Evolutionary conservation across 768 basidiomycete genomes (phyloP), one percentile per base, ranked within the genome.

Genomic region (Astraeus odoratus): DNA sequence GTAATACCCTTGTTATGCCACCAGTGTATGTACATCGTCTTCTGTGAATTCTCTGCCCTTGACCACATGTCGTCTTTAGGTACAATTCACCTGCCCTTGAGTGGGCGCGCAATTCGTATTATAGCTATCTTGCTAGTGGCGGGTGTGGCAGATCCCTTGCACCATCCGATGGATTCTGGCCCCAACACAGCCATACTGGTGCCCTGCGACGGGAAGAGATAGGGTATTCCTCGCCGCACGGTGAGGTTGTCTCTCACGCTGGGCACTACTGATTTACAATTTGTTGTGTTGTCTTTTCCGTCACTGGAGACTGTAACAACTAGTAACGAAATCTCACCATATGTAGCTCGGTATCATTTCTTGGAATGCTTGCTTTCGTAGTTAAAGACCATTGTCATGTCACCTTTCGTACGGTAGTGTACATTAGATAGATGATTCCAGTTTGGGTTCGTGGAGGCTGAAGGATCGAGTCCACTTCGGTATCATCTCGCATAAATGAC

Each of bases 51-150:
- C 18, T 24, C n/a, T 10, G 42, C 53, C 3, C 46, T 46, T 37
- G 30, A 18, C 15, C 16, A 2, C 20, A 23, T 12, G 31, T 8
- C 16, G 53, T 53, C 35, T 27, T 36, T 27, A 37, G 48, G 29
- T 58, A 51, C 27, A 27, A 15, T 16, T 33, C 38, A 39, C 8
- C 44, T 51, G 50, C 48, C n/a, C 44, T 43, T 18, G 56, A 59
- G 29, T 59, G 58, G 58, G 35, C 51, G n/a, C 40, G 42, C 8
- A 46, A 52, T 29, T 26, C 47, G 18, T 1, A 7, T n/a, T 45
- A 39, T 39, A 42, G 47, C 41, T 51, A 50, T 42, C 46, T 39
- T 25, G 39, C 39, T 30, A 39, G 49, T 43, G 40, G 45, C 16
- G 25, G 29, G 16, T 8, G 22, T 22, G 19, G 9, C 15, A 19